These are phyloP conservation scores for Kandelia obovata DNA, from an alignment of 345 rosid genomes.

Conservation along the genomic window DNA sequence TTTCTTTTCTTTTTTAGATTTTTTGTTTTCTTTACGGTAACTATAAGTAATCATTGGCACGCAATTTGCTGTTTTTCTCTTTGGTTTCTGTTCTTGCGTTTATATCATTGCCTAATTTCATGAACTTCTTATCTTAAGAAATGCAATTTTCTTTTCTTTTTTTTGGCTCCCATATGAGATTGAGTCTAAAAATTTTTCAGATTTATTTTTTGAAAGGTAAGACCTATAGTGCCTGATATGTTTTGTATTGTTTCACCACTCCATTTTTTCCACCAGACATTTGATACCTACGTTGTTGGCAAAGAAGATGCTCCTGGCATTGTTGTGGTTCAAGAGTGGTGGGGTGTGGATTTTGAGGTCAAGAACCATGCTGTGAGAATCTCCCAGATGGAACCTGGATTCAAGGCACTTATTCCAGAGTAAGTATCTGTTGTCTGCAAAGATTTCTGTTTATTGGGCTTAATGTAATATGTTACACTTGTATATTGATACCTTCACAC, in stretches of 20 bases:
- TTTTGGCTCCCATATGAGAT: no score
- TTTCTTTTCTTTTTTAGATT: neutral
- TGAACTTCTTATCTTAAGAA: neutral
- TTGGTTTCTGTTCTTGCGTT: neutral
- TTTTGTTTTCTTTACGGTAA: neutral
- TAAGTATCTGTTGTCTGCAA: slow-evolving; percentile 19
- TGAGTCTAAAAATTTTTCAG: no score
- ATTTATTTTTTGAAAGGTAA: no score
- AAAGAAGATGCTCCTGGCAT: slow-evolving; percentile 88
- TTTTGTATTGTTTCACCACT: neutral
- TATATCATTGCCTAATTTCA: neutral
- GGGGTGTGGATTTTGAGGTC: slow-evolving; percentile 96
- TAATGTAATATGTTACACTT: no score
- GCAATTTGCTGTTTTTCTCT: neutral
- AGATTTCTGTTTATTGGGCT: no score
- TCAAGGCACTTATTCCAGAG: slow-evolving; percentile 90
- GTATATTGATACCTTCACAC: no score
- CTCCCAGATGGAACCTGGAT: slow-evolving; percentile 74
- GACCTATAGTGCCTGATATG: neutral
- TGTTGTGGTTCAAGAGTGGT: slow-evolving; percentile 95
- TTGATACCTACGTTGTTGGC: slow-evolving; percentile 89
- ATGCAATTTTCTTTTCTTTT: neutral
- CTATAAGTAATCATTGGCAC: neutral
- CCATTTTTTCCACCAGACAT: slow-evolving; percentile 41
- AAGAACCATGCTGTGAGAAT: slow-evolving; percentile 87